Conservation (phyloP, 352 stramenopile genomes). For the Pythium monospermum region DNA sequence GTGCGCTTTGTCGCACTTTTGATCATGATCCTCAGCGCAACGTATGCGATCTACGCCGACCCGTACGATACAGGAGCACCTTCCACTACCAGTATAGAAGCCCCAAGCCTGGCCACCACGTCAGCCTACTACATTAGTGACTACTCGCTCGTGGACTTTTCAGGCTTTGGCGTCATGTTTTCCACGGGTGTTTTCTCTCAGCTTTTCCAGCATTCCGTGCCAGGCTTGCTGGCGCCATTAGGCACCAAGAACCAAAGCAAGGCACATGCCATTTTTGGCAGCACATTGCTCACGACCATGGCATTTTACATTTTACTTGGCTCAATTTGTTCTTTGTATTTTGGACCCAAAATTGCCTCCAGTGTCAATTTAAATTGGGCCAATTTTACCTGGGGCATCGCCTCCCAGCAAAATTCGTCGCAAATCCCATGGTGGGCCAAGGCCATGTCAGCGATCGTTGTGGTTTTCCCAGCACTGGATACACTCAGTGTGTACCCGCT, state of each 20-base stretch:
- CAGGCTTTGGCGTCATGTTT: constrained; percentile 88
- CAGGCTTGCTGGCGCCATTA: constrained; percentile 74
- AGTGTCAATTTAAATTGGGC: constrained; percentile 92
- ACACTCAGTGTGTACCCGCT: constrained; percentile 90
- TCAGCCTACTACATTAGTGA: constrained; percentile 55
- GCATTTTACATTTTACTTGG: constrained; percentile 83
- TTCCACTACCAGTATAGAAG: too few relatives aligned
- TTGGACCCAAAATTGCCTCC: constrained; percentile 68
- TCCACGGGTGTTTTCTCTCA: constrained; percentile 86
- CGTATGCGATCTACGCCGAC: constrained; percentile 69
- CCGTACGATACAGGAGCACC: constrained; percentile 44
- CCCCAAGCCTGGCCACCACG: not conserved
- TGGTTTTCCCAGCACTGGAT: constrained; percentile 87
- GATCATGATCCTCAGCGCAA: constrained; percentile 84
- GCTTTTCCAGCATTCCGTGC: constrained; percentile 90
- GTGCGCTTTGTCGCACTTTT: constrained; percentile 83
- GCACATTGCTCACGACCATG: constrained; percentile 79
- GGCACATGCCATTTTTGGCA: constrained; percentile 60
- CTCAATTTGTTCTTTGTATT: constrained; percentile 76
- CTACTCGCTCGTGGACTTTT: constrained; percentile 55
- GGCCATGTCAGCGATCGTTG: constrained; percentile 71
- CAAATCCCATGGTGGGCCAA: constrained; percentile 55
- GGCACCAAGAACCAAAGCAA: constrained; percentile 53
- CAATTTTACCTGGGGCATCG: constrained; percentile 81
- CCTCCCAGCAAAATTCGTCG: constrained; percentile 28